A percentile compares a stretch with the other conserved stretches of the same genome.
Conservation (phyloP, 495 filamentous ascomycete species). For the Cercophora sp. region DNA sequence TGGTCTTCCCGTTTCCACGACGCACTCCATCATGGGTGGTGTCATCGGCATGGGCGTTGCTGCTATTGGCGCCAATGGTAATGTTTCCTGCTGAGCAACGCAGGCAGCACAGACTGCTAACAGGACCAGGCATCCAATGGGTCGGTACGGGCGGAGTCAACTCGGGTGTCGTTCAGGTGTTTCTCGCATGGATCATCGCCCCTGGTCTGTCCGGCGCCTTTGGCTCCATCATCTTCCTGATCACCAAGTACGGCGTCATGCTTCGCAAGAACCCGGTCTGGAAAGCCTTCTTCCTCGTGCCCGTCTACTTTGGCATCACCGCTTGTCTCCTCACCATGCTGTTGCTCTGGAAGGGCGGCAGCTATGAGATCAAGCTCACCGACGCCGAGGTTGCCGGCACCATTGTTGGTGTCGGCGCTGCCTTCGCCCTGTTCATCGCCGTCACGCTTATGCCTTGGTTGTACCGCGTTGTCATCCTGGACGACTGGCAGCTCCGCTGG, state of each 20-base stretch:
- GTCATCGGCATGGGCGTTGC: slow-evolving; percentile 64
- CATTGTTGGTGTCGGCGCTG: slow-evolving; percentile 18
- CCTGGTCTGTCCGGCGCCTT: slow-evolving; percentile 53
- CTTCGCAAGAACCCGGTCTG: slow-evolving; percentile 55
- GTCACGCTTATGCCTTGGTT: slow-evolving; percentile 59
- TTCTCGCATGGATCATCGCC: slow-evolving; percentile 57
- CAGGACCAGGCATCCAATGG: slow-evolving; percentile 47
- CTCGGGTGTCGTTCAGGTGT: slow-evolving; percentile 43
- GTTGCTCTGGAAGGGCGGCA: slow-evolving; percentile 55
- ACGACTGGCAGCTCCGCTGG: slow-evolving; percentile 54
- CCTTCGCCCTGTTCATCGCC: slow-evolving; percentile 9
- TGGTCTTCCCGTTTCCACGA: slow-evolving; percentile 59
- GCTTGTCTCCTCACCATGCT: slow-evolving; percentile 60
- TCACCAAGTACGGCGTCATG: slow-evolving; percentile 61
- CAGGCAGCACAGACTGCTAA: neutral
- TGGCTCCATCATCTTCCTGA: slow-evolving; percentile 57
- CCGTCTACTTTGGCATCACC: slow-evolving; percentile 60
- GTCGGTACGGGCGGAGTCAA: slow-evolving; percentile 42
- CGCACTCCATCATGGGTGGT: slow-evolving; percentile 60
- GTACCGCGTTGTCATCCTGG: slow-evolving; percentile 52
- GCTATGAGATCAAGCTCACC: slow-evolving; percentile 41
- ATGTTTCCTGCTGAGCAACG: neutral
- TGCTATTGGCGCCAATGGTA: slow-evolving; percentile 38
- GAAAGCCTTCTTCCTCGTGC: slow-evolving; percentile 53
- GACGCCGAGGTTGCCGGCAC: slow-evolving; percentile 26